Evolutionary conservation across 177 flowering plant species (phyloP), one percentile per base, ranked within the genome.

Genomic region (Telopea speciosissima): DNA sequence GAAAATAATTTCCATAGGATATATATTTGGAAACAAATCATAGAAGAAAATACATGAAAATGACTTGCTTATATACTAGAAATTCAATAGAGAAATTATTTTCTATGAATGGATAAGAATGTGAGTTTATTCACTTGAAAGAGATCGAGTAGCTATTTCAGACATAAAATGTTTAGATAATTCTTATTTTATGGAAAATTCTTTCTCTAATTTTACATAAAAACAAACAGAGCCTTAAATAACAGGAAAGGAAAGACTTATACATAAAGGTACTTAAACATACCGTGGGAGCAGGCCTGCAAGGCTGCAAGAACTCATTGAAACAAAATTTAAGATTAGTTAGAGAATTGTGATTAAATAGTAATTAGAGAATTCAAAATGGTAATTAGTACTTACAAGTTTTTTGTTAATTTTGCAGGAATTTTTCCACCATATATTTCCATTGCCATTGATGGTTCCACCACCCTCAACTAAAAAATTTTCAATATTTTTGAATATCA

Each of bases 221-320:
- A 5, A 7, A 33, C 8, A 33, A 33, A 33, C 8, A 8, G 40
- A 36, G 5, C 40, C 40, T 7, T 11, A 68, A 40, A n/a, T 12
- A 62, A 68, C 40, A 9, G 33, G 25, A 40, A 42, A 25, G 24
- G 13, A 33, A 70, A 36, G 25, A 17, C 14, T 26, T 42, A 12
- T 3, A 17, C 17, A 24, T 36, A n/a, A 31, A 24, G 31, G 52
- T n/a, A 14, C 3, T 5, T 5, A n/a, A 62, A 82, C 86, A 42
- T 81, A 93, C 98, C 79, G 97, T 93, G 52, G 98, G 98, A 3
- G 93, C 98, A 28, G 76, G 68, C 70, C 72, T 83, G 85, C 98
- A 93, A 10, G 90, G 89, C 98, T 93, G 95, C 82, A 81, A 3
- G 56, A 77, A 77, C 28, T 13, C 69, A 72, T 1, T 40, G 62